Evolutionary conservation across 768 basidiomycete genomes (phyloP), one percentile per base, ranked within the genome.

Genomic region (Boletus rubescentipes): DNA sequence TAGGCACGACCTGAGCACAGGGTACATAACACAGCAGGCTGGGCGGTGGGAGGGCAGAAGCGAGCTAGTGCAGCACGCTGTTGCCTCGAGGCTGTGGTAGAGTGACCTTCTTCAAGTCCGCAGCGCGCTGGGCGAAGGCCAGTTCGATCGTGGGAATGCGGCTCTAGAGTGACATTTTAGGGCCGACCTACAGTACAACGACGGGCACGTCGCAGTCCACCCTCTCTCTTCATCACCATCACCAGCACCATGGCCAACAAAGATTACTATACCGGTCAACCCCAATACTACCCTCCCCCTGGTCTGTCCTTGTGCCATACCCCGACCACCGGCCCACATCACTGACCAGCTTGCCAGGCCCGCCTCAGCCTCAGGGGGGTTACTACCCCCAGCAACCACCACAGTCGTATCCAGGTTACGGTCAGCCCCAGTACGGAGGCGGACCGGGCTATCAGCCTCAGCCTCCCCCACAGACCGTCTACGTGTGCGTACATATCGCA

Each of bases 391-490:
- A 89, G 76, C 84, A 86, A 72, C 90, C 89, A 12, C 85, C 80
- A 57, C 84, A 86, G 61, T 74, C 85, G 0, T 88, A 91, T 67
- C 81, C 85, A 52, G 72, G 72, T 26, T 67, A 71, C 10, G 65
- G 65, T 21, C 76, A 77, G 53, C 67, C 65, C 26, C 55, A 14
- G 31, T 62, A 64, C 18, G 64, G 63, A 8, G 66, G 44, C 5
- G 38, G 66, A 10, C 63, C 53, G 12, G 68, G 66, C 3, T 80
- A 79, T 59, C 78, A 81, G 49, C 81, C 82, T 15, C 82, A 86
- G 58, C 85, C 84, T 16, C 84, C 83, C n/a, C 90, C 91, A 16
- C 89, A 92, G 67, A 84, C 86, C 0, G 84, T 92, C 48, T 88
- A 89, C 65, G 87, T 91, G 89, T 91, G 65, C 60, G 88, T 78